Conservation (phyloP, 257 asterid species). For the Plantago elongata region DNA sequence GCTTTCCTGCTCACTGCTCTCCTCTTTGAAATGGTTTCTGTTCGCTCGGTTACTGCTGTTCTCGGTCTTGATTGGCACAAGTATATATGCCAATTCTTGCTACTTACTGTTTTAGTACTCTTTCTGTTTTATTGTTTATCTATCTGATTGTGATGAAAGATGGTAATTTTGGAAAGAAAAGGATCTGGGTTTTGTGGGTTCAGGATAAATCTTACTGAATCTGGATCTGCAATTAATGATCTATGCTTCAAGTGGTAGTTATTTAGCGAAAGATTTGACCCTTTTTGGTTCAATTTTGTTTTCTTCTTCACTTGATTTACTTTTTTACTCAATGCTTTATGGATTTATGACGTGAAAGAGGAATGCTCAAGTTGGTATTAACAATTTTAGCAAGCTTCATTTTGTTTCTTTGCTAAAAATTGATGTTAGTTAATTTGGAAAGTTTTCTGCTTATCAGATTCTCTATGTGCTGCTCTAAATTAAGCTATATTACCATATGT, state of each 20-base stretch:
- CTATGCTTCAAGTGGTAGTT: neutral
- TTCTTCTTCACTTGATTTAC: neutral
- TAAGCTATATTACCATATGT: too few relatives aligned
- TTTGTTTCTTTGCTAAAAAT: too few relatives aligned
- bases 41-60: slow-evolving; percentile 94
- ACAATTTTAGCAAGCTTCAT: too few relatives aligned
- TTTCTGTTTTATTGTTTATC: neutral
- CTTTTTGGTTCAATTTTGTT: neutral
- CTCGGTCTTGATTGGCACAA: slow-evolving; percentile 96
- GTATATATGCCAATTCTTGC: slow-evolving; percentile 39
- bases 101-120: too few relatives aligned
- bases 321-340: too few relatives aligned
- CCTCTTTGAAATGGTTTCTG: slow-evolving; percentile 75
- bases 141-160: too few relatives aligned
- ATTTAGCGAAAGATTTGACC: neutral
- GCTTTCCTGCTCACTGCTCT: slow-evolving; percentile 75
- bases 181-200: slow-evolving; percentile 8
- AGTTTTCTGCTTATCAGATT: too few relatives aligned
- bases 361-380: too few relatives aligned
- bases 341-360: too few relatives aligned
- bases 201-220: neutral
- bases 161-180: neutral
- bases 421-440: too few relatives aligned
- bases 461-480: too few relatives aligned
- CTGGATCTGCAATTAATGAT: neutral